Percentiles rank a stretch among this genome's conserved stretches.
Evolutionary conservation across 305 asterid genomes (phyloP).

Genomic region (Fraxinus sp.): DNA sequence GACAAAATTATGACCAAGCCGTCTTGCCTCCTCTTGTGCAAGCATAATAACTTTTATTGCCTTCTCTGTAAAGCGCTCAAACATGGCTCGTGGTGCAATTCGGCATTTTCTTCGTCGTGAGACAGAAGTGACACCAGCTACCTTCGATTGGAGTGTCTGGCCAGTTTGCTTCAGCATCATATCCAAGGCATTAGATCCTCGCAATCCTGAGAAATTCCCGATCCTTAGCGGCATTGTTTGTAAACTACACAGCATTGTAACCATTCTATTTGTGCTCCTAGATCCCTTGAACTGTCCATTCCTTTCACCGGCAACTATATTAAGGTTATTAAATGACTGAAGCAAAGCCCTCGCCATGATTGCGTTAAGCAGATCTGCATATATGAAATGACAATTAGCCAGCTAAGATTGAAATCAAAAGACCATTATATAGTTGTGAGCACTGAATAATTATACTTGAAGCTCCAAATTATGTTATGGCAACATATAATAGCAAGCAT

Average conservation of each 20-base stretch:
- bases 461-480: neutral
- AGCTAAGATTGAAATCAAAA: neutral
- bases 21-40: conserved; percentile 97
- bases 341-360: conserved; percentile 68
- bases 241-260: conserved; percentile 51
- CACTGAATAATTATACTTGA: neutral
- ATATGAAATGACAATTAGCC: conserved; percentile 17
- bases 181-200: conserved; percentile 70
- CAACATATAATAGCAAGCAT: neutral
- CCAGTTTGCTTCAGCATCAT: conserved; percentile 36
- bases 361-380: conserved; percentile 38
- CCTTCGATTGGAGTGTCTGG: conserved; percentile 61
- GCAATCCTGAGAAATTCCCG: conserved; percentile 64
- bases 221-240: conserved; percentile 39
- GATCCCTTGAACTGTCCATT: conserved; percentile 56
- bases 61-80: conserved; percentile 96
- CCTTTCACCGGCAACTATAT: conserved; percentile 47
- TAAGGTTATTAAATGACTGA: conserved; percentile 61
- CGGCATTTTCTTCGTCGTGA: conserved; percentile 45
- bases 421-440: neutral
- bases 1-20: conserved; percentile 93
- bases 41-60: conserved; percentile 97
- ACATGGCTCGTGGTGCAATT: conserved; percentile 73
- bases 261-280: conserved; percentile 40
- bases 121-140: conserved; percentile 42